These are phyloP conservation scores for Linum usitatissimum DNA, from an alignment of 345 rosid species.

Conservation along the genomic window DNA sequence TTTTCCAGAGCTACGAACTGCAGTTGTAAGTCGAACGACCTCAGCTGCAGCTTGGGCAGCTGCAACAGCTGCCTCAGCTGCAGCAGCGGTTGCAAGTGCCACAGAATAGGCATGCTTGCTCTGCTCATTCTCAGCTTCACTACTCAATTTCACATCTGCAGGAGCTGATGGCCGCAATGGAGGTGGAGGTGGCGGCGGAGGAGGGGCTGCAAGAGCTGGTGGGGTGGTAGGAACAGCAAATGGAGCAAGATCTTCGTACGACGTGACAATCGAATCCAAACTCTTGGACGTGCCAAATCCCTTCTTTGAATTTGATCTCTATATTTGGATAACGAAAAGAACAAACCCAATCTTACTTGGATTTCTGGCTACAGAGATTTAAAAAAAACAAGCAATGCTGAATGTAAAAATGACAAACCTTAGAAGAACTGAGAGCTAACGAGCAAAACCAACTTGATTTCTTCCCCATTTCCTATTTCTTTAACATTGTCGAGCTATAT, in stretches of 20 bases:
- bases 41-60: slow-evolving; percentile 10
- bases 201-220: not conserved
- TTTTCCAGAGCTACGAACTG: slow-evolving; percentile 1
- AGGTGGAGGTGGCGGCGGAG: not conserved
- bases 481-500: not conserved
- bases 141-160: not conserved
- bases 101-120: slow-evolving; percentile 9
- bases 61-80: slow-evolving; percentile 2
- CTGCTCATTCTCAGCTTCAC: not conserved
- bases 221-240: not conserved
- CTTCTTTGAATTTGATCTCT: not conserved
- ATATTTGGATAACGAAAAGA: not conserved
- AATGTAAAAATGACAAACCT: slow-evolving; percentile 15
- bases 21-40: slow-evolving; percentile 9
- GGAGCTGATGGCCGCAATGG: not conserved
- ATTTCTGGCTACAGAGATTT: not conserved
- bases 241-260: slow-evolving; percentile 8
- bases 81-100: slow-evolving; percentile 4
- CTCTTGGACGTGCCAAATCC: slow-evolving; percentile 23
- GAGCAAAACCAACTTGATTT: slow-evolving; percentile 61
- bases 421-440: slow-evolving; percentile 41
- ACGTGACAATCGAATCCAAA: slow-evolving; percentile 5
- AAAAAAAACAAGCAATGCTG: not conserved
- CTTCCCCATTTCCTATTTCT: slow-evolving; percentile 49
- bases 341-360: not conserved